Base-by-base conservation (phyloP, 495 filamentous ascomycete genomes). In the Parmelia sp. region DNA sequence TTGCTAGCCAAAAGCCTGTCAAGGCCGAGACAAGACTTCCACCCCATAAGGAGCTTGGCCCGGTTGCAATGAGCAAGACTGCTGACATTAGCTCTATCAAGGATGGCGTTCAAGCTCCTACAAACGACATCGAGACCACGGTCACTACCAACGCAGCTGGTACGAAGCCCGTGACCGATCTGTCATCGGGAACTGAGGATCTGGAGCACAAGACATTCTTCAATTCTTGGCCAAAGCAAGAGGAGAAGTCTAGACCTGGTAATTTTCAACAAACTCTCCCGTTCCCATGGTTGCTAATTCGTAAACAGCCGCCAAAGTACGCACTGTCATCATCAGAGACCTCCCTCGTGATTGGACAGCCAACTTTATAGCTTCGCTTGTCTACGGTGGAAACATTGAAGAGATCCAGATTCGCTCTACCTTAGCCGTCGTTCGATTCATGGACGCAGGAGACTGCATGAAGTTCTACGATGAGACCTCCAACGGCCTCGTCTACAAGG, bases 311-410 rank as follows among this genome's bases (percentile, higher is more conserved):
- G 67, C 77, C 36, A 67, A 70, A 15, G 56, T 70, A 44, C 74
- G 74, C 29, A 71, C 58, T 17, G 63, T 77, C n/a, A 66, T 79
- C 12, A 73, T 82, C 56, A 77, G 71, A 37, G 66, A 69, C 55
- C 68, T 78, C n/a, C 75, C 79, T 0, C 56, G 67, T 12, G 65
- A 65, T 49, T 71, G 71, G n/a, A 67, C 57, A 21, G 60, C 77
- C 4, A 65, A 71, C 45, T 72, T 77, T 56, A 64, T 82, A 36
- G 66, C 80, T 9, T 73, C 74, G 3, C 66, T 82, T 7, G 69
- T 82, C 7, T 75, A 77, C 56, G 79, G 79, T 10, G 81, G 80
- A 21, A 42, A 69, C 17, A 59, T 84, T 25, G 81, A 83, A 60
- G 29, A 57, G 56, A 73, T 72, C 55, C 64, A 58, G 53, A 65